Evolutionary conservation across 164 flowering plant genomes (phyloP), one percentile per base, ranked within the genome.

Genomic region (Tinospora cordifolia): DNA sequence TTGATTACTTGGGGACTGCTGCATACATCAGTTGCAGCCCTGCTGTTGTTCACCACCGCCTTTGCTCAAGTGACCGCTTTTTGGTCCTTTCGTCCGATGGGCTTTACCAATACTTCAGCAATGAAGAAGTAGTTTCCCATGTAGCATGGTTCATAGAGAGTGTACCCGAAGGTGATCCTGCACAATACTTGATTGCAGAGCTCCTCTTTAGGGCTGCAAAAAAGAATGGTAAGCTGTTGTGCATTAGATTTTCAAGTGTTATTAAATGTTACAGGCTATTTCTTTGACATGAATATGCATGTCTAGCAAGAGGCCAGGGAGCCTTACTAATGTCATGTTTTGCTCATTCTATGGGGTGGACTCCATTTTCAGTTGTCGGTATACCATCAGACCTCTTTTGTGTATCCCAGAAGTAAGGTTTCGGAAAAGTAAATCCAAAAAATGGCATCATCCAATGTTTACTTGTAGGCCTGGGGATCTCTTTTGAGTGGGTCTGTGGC

Each of bases 151-250:
- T 87, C 75, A 83, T 87, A 71, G 88, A 87, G 71, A 82, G 78
- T 70, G 85, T 81, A 49, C 89, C 89, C 19, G 91, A 86, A 80
- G 91, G 89, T 40, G 91, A 87, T 77, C 91, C 91, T 77, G 91
- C 91, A 24, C 91, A 87, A 65, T 82, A 86, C 74, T 86, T 87
- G 27, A 78, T 87, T 40, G 85, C 84, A 7, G 89, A 86, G 78
- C 86, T 87, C 77, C 86, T 86, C 30, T 83, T 84, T 78, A 85
- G 91, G 26, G 91, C 91, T 66, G 89, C 91, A 74, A 86, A 86
- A 78, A 87, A 84, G 77, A 83, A 82, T 71, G 91, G 91, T 87
- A 59, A 81, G 87, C 81, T 66, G 27, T 65, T 19, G 14, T 41
- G 39, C 10, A 39, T 63, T 0, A 36, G 41, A 9, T 54, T 69